Base-by-base conservation (phyloP, 2,329 filamentous ascomycete genomes). In the Cylindrodendrum hubeiense region DNA sequence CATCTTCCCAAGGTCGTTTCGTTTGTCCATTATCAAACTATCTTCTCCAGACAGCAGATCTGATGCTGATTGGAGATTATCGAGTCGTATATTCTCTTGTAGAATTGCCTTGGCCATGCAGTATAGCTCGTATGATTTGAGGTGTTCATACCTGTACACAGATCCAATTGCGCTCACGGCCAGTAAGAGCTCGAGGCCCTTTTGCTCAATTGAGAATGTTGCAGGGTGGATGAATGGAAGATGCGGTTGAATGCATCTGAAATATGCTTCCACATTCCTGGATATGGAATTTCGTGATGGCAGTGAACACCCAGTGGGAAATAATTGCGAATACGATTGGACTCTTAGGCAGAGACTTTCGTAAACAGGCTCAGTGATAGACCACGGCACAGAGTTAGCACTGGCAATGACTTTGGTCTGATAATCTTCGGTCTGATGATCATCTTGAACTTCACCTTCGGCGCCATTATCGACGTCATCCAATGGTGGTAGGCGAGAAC, bases 171-270 rank as follows among this genome's bases (percentile, higher is more conserved):
- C 54, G 15, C 15, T 30, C 9, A 43, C 30, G 7, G 54, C 54
- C 9, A 57, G 22, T 3, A 44, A 6, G 5, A 57, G 9, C 17
- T 57, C 54, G 21, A 57, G 12, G 1, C 39, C 19, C 21, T 34
- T 39, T 12, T 15, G 28, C 3, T 57, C 43, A 2, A 57, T 19
- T 10, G 54, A 49, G 17, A 47, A 57, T 0, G 54, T 47, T 28
- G 41, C 26, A 6, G 54, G 24, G 15, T 57, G 54, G 17, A 57
- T 57, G 12, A 57, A 57, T 7, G 54, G 54, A 12, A 57, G 54
- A 30, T 57, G 37, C 10, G 37, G 43, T 17, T 57, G 54, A 21
- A 47, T 19, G 15, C 54, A 57, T 26, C 43, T 19, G 30, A 57
- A 57, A 19, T 47, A 57, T 5, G 26, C 21, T 8, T 57, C 54